Conservation (phyloP, 192 early-diverging fungal species). For the Lunasporangiospora selenospora region DNA sequence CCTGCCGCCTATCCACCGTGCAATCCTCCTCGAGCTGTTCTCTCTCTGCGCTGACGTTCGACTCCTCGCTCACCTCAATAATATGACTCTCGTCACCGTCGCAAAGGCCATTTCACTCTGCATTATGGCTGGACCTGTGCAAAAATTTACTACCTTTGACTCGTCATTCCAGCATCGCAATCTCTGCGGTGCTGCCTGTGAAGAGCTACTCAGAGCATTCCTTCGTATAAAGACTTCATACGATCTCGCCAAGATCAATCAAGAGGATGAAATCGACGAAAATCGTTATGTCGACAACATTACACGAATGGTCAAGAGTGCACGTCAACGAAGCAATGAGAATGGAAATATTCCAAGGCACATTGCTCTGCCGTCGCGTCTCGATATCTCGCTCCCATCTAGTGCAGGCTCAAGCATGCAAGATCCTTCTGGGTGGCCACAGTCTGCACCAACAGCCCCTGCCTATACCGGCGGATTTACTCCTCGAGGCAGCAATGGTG, state of each 20-base stretch:
- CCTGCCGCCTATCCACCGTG: conserved; percentile 27
- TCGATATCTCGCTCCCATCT: conserved; percentile 23
- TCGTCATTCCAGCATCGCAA: conserved; percentile 37
- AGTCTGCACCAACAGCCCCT: too few relatives aligned
- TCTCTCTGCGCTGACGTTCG: conserved; percentile 46
- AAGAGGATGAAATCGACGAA: conserved; percentile 39
- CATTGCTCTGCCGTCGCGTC: conserved; percentile 8
- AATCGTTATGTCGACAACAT: conserved; percentile 38
- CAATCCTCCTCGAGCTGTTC: conserved; percentile 45
- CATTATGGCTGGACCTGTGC: conserved; percentile 41
- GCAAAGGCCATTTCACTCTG: conserved; percentile 43
- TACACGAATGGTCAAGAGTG: conserved; percentile 44
- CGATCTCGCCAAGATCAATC: conserved; percentile 38
- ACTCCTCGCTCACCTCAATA: conserved; percentile 32
- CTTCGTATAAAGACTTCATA: conserved; percentile 39
- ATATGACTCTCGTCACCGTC: conserved; percentile 37
- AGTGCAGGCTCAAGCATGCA: conserved; percentile 22
- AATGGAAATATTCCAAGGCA: conserved; percentile 3
- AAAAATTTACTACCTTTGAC: conserved; percentile 36
- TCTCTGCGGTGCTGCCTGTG: conserved; percentile 39
- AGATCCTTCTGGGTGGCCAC: conserved; percentile 13
- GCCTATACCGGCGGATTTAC: background rate
- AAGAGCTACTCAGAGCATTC: conserved; percentile 39
- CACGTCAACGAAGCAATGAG: conserved; percentile 22
- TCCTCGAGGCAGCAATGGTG: background rate